Conservation (phyloP, 148 eudicot genomes). For the Arbutus unedo region DNA sequence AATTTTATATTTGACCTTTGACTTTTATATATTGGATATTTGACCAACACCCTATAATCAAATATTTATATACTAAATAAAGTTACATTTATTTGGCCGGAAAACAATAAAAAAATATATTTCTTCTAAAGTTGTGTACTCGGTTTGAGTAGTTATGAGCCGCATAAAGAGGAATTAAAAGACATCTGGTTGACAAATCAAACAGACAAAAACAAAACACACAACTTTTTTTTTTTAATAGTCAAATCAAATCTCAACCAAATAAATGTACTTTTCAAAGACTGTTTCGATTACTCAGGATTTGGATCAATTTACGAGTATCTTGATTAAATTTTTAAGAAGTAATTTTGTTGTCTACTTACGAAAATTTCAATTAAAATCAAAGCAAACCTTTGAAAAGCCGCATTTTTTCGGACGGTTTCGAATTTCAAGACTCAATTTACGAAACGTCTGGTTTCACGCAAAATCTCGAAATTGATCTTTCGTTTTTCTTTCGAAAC, state of each 20-base stretch:
- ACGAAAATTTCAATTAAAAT: too few species aligned
- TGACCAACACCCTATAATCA: neutral
- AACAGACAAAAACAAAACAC: neutral
- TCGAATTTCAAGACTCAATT: too few species aligned
- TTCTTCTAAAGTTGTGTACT: neutral
- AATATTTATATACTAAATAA: neutral
- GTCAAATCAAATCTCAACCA: neutral
- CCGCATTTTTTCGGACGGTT: too few species aligned
- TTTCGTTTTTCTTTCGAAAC: too few species aligned
- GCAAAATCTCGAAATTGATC: too few species aligned
- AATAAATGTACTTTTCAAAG: too few species aligned
- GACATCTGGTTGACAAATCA: constrained; percentile 1
- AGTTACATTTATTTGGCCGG: neutral
- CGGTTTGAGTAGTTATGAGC: neutral
- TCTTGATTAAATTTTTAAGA: too few species aligned
- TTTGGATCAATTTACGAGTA: too few species aligned
- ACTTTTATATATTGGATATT: neutral
- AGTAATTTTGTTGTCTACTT: too few species aligned
- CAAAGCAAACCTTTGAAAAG: too few species aligned
- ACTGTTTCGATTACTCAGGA: too few species aligned
- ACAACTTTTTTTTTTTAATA: neutral
- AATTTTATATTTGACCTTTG: neutral
- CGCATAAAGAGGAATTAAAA: neutral
- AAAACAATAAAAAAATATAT: neutral
- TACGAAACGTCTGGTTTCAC: too few species aligned